phyloP scores from a whole-genome alignment of 345 rosid genomes.

The Syzygium oleosum region DNA sequence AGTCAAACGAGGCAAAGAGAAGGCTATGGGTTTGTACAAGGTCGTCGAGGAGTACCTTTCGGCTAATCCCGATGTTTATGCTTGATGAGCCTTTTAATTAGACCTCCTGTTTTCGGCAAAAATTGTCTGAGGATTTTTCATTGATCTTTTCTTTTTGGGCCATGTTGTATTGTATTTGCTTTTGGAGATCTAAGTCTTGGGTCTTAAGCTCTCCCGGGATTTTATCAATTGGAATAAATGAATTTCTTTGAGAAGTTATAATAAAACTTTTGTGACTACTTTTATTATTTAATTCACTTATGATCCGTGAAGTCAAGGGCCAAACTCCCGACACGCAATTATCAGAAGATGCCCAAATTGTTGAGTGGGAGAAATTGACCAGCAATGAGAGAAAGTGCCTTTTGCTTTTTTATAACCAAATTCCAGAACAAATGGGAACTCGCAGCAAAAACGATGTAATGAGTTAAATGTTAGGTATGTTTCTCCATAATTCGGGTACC shows the following conservation, averaged over 20 bases:
- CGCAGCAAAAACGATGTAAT: neutral
- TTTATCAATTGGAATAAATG: neutral
- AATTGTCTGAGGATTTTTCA: neutral
- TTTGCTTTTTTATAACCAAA: neutral
- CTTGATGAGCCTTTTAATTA: no score
- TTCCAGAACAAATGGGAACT: neutral
- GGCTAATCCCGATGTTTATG: neutral
- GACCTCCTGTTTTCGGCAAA: neutral
- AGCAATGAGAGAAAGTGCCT: neutral
- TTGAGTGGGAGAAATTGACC: neutral
- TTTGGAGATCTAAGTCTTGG: neutral
- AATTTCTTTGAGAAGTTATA: neutral
- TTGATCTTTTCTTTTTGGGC: neutral
- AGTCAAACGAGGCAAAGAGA: neutral
- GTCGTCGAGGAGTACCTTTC: conserved; percentile 1
- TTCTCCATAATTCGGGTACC: no score
- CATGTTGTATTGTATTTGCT: neutral
- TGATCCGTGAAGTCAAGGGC: neutral
- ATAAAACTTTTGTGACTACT: neutral
- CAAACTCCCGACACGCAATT: neutral
- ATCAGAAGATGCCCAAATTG: neutral
- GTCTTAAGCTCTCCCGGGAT: neutral
- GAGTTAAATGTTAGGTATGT: no score
- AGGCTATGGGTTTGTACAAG: neutral
- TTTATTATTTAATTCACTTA: neutral